Evolutionary conservation across 2,329 filamentous ascomycete genomes (phyloP).

Genomic region (Venturia nashicola): DNA sequence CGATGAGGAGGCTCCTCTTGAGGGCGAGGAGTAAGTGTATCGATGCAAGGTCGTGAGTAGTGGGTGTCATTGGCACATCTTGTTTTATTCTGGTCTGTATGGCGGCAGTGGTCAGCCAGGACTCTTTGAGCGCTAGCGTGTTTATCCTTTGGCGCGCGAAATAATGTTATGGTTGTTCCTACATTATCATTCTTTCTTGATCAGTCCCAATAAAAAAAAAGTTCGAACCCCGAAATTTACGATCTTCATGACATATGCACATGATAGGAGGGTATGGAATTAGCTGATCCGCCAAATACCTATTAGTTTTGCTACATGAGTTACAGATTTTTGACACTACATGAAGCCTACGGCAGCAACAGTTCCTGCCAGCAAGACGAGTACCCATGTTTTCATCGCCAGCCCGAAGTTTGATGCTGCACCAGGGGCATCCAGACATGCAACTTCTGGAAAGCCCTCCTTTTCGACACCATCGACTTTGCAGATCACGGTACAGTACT

Average conservation of each 20-base stretch:
- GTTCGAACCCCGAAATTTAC: too few species aligned
- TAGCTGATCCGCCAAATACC: too few species aligned
- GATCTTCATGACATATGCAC: too few species aligned
- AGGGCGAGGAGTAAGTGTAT: conserved; percentile 50
- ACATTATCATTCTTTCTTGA: not conserved
- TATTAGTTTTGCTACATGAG: not conserved
- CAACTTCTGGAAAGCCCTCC: conserved; percentile 23
- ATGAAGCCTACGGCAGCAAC: conserved; percentile 8
- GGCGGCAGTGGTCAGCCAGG: not conserved
- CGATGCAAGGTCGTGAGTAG: not conserved
- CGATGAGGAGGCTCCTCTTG: conserved; percentile 66
- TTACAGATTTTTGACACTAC: not conserved
- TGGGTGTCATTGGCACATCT: not conserved
- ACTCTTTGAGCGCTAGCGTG: conserved; percentile 3
- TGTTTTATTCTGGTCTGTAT: conserved; percentile 1
- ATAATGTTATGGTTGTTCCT: not conserved
- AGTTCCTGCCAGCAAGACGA: conserved; percentile 9
- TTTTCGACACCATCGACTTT: conserved; percentile 24
- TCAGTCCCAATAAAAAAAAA: too few species aligned
- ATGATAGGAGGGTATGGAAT: too few species aligned
- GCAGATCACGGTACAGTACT: conserved; percentile 23
- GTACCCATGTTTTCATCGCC: conserved; percentile 4
- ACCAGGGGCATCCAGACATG: conserved; percentile 11
- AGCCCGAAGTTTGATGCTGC: conserved; percentile 7
- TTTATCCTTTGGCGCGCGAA: not conserved